Percentiles rank a stretch among this genome's conserved stretches.
phyloP scores from a whole-genome alignment of 768 basidiomycete genomes.

The Amanita rubescens region DNA sequence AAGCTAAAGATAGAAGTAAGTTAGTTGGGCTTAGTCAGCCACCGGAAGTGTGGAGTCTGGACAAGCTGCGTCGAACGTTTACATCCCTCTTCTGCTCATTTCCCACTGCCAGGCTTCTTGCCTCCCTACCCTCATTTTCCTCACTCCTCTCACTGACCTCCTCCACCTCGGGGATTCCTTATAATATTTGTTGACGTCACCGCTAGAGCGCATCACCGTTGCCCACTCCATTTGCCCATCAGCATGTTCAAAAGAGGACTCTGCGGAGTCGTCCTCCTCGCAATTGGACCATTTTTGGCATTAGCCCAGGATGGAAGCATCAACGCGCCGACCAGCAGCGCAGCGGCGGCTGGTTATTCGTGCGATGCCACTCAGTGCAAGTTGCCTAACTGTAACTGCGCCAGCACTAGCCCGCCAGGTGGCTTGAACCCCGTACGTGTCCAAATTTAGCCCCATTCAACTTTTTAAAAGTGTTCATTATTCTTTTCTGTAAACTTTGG shows the following conservation, averaged over 20 bases:
- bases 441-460: neutral
- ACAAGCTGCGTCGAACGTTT: neutral
- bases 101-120: neutral
- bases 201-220: neutral
- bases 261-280: constrained; percentile 15
- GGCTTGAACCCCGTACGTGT: constrained; percentile 54
- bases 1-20: neutral
- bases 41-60: neutral
- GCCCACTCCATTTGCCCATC: no score
- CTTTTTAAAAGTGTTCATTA: neutral
- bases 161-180: neutral
- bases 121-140: neutral
- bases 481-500: neutral
- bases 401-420: constrained; percentile 66
- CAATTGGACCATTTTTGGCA: constrained; percentile 29
- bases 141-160: neutral
- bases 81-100: neutral
- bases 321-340: constrained; percentile 43
- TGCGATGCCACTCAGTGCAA: constrained; percentile 60
- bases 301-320: constrained; percentile 46
- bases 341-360: constrained; percentile 56
- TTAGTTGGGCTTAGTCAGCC: neutral
- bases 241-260: neutral
- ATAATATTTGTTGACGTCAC: neutral
- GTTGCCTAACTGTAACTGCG: constrained; percentile 67